Evolutionary conservation across 2,329 filamentous ascomycete genomes (phyloP), one percentile per base, ranked within the genome.

Genomic region (Botrytis sinoallii): DNA sequence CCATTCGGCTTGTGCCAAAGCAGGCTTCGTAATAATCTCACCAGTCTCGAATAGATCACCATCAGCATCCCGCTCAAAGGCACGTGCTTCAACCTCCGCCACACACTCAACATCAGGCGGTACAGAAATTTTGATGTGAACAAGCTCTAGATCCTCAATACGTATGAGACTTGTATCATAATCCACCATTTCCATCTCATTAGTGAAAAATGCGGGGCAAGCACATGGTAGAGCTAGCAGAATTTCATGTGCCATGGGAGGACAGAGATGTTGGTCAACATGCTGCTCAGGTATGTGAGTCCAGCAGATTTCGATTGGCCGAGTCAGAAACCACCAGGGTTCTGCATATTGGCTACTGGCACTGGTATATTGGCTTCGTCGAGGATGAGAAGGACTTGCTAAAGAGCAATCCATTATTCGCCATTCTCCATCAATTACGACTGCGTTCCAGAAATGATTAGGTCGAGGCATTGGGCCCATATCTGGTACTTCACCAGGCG

Each of bases 361-460:
- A 77, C 88, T 93, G 22, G 94, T 97, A 83, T 97, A 98, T 46
- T 90, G 85, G 25, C 85, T 86, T 66, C 97, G 89, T 73, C 89
- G 90, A 16, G 96, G 95, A 79, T 98, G 94, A 0, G 95, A 97
- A 20, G 95, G 95, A 76, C 92, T 95, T 6, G 96, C 94, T 66
- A 99, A 86, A 52, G 94, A 97, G 81, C 94, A 96, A 82, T 99
- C 96, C 85, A 99, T 93, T 77, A 98, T 92, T 69, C 96, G 92
- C 96, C 96, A 99, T 83, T 98, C 94, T 35, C 93, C 92, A 82
- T 99, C 96, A 14, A 98, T 91, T 52, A 98, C 85, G 29, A 98
- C 93, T 0, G 94, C 91, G 78, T 99, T 99, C 96, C 96, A 99
- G 90, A 93, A 98, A 83, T 99, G 96, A 80, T 99, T 99, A 0